These are phyloP conservation scores for Shiraia sp. DNA, from an alignment of 2,329 filamentous ascomycete species.

Conservation along the genomic window DNA sequence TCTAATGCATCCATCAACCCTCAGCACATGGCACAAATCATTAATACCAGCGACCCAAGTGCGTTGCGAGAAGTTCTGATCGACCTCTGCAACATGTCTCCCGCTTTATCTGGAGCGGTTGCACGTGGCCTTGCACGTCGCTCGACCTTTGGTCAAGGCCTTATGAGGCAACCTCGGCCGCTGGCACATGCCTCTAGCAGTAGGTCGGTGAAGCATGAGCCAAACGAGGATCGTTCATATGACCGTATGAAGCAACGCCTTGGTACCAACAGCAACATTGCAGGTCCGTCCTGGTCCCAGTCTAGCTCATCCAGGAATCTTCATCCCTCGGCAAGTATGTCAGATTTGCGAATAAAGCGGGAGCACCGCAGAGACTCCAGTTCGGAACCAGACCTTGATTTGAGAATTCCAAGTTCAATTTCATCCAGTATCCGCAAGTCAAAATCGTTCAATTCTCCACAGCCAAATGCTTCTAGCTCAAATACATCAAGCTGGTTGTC, in stretches of 20 bases:
- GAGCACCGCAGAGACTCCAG: conserved; percentile 7
- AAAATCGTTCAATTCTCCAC: background rate
- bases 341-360: conserved; percentile 10
- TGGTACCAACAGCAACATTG: background rate
- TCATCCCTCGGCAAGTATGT: background rate
- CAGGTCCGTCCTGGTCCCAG: background rate
- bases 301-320: background rate
- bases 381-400: conserved; percentile 10
- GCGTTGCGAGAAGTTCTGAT: conserved; percentile 27
- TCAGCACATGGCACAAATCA: conserved; percentile 32
- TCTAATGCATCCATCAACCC: conserved; percentile 27
- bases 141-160: conserved; percentile 29
- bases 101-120: conserved; percentile 37
- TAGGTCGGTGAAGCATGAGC: conserved; percentile 4
- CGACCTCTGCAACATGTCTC: conserved; percentile 35
- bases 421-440: background rate
- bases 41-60: conserved; percentile 23
- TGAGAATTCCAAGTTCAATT: conserved; percentile 12
- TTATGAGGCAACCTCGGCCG: conserved; percentile 14
- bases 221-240: background rate
- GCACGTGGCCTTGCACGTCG: conserved; percentile 37
- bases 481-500: background rate
- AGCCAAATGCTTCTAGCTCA: background rate
- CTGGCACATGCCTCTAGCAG: conserved; percentile 2
- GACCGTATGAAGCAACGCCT: conserved; percentile 12